These are phyloP conservation scores for Naganishia onofrii DNA, from an alignment of 768 basidiomycete genomes.

Conservation along the genomic window DNA sequence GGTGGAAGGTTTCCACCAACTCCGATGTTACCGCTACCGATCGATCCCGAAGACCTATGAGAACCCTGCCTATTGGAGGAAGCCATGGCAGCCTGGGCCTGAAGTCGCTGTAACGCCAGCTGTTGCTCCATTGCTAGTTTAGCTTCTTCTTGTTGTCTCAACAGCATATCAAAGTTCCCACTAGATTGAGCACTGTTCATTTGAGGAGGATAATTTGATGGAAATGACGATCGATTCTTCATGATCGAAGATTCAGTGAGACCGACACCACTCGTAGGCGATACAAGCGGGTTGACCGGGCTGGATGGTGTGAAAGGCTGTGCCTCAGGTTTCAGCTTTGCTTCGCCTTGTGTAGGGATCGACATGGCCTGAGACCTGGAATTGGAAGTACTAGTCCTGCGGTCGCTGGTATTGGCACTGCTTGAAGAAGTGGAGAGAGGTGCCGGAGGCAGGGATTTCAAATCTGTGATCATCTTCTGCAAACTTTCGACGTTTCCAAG, in stretches of 20 bases:
- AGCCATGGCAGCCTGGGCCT: constrained; percentile 75
- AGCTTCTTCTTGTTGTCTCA: constrained; percentile 44
- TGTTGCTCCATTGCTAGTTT: constrained; percentile 43
- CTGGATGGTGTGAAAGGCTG: constrained; percentile 23
- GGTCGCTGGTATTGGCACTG: constrained; percentile 21
- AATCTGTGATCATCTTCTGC: constrained; percentile 88
- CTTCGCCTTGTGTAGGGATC: constrained; percentile 30
- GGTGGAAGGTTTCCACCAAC: constrained; percentile 30
- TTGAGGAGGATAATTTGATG: constrained; percentile 9
- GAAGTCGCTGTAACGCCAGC: constrained; percentile 45
- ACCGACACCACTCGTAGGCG: constrained; percentile 28
- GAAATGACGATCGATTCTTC: constrained; percentile 15
- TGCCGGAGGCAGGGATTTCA: constrained; percentile 58
- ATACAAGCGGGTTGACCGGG: constrained; percentile 15
- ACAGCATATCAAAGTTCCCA: constrained; percentile 29
- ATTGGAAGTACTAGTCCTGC: constrained; percentile 39
- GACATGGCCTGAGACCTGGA: constrained; percentile 27
- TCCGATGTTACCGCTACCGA: constrained; percentile 21
- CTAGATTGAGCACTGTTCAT: not conserved
- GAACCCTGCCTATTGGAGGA: constrained; percentile 54
- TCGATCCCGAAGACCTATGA: constrained; percentile 29
- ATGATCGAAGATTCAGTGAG: constrained; percentile 27
- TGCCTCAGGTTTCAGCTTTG: constrained; percentile 25
- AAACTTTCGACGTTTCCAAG: constrained; percentile 53
- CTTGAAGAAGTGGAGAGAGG: not conserved